Percentiles rank a stretch among this genome's conserved stretches.
These are phyloP conservation scores for Gleditsia sinensis DNA, from an alignment of 306 rosid species.

Conservation along the genomic window DNA sequence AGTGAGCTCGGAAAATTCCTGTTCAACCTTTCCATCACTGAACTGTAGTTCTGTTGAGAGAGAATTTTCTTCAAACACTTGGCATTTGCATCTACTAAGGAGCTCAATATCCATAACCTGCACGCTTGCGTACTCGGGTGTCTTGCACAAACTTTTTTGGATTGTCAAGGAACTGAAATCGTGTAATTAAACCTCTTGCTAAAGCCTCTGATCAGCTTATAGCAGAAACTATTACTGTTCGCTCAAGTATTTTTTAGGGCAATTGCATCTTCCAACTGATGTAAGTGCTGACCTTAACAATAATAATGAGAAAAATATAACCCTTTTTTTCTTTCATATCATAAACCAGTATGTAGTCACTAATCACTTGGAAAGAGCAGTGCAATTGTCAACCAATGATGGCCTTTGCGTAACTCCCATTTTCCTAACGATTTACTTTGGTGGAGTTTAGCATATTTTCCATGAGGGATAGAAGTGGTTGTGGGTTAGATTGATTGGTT, in stretches of 20 bases:
- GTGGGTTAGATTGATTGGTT: slow-evolving; percentile 64
- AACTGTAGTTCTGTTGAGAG: not conserved
- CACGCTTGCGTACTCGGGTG: slow-evolving; percentile 28
- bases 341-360: not conserved
- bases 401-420: slow-evolving; percentile 14
- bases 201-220: not conserved
- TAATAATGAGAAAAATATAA: not conserved
- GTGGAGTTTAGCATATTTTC: slow-evolving; percentile 34
- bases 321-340: not conserved
- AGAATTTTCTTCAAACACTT: no score
- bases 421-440: not conserved
- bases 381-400: slow-evolving; percentile 41
- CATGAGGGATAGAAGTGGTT: slow-evolving; percentile 44
- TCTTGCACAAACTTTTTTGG: no score
- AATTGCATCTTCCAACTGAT: no score
- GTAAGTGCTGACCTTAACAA: not conserved
- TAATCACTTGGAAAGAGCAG: slow-evolving; percentile 17
- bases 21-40: not conserved
- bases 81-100: no score
- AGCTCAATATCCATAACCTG: not conserved
- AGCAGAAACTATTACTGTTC: no score
- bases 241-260: no score
- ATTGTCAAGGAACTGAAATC: not conserved
- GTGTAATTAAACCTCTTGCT: not conserved
- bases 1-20: not conserved